Conservation (phyloP, 768 basidiomycete species). For the Lactarius akahatsu region DNA sequence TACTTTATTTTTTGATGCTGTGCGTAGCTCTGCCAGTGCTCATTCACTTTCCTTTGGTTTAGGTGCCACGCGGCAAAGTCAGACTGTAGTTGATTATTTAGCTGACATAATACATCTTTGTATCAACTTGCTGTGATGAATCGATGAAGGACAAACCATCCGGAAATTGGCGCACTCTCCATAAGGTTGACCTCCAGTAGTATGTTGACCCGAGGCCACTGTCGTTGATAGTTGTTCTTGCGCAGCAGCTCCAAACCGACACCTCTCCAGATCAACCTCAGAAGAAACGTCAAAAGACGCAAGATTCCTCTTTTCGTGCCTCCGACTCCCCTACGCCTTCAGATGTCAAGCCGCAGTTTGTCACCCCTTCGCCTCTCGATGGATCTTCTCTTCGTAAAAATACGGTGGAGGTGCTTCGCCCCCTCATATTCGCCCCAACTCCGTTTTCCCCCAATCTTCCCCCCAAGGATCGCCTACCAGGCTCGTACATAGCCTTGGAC, state of each 20-base stretch:
- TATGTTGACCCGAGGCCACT: neutral
- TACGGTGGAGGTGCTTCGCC: slow-evolving; percentile 16
- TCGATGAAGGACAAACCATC: slow-evolving; percentile 13
- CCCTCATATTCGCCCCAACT: slow-evolving; percentile 35
- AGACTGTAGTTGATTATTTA: neutral
- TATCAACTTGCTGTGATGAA: neutral
- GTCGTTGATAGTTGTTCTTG: slow-evolving; percentile 13
- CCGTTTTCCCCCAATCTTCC: slow-evolving; percentile 20
- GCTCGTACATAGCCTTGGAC: slow-evolving; percentile 81
- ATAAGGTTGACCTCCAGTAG: slow-evolving; percentile 19
- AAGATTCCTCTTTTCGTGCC: neutral
- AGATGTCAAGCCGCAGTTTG: neutral
- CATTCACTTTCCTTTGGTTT: slow-evolving; percentile 6
- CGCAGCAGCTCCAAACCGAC: slow-evolving; percentile 11
- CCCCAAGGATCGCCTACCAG: slow-evolving; percentile 40
- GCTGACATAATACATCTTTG: slow-evolving; percentile 18
- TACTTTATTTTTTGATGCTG: neutral
- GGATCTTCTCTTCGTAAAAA: slow-evolving; percentile 3
- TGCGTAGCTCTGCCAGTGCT: neutral
- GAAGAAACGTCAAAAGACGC: slow-evolving; percentile 10
- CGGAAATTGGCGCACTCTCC: slow-evolving; percentile 21
- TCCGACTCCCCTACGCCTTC: slow-evolving; percentile 7
- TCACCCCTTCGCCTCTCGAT: neutral
- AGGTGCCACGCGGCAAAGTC: neutral
- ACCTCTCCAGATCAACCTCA: slow-evolving; percentile 1